Evolutionary conservation across 306 rosid species (phyloP).

Genomic region (Casuarina equisetifolia): DNA sequence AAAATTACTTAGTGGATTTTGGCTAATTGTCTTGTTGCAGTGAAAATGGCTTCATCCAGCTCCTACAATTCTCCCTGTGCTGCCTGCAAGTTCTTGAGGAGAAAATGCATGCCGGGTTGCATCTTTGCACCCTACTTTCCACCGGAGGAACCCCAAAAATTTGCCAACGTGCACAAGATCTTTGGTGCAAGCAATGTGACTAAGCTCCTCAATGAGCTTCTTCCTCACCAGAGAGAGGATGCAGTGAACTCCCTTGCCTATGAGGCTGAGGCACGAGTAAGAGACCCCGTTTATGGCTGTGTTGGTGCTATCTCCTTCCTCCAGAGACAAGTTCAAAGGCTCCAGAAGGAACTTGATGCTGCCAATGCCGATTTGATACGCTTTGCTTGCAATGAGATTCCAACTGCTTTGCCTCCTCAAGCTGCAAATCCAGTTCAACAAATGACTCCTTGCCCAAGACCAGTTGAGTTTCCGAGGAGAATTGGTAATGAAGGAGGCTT

Average conservation of each 20-base stretch:
- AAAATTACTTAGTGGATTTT: slow-evolving; percentile 5
- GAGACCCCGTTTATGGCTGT: slow-evolving; percentile 96
- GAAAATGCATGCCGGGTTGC: slow-evolving; percentile 95
- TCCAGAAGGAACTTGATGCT: slow-evolving; percentile 87
- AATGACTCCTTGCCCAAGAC: slow-evolving; percentile 35
- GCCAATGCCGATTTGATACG: slow-evolving; percentile 86
- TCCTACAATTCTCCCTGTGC: slow-evolving; percentile 89
- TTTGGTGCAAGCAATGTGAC: slow-evolving; percentile 98
- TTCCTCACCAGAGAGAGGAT: slow-evolving; percentile 92
- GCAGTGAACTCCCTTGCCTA: slow-evolving; percentile 95
- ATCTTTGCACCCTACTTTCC: slow-evolving; percentile 97
- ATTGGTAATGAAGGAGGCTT: slow-evolving; percentile 44
- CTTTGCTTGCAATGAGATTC: slow-evolving; percentile 62
- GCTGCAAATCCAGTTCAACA: slow-evolving; percentile 35
- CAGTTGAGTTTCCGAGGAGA: slow-evolving; percentile 34
- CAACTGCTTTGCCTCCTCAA: slow-evolving; percentile 34
- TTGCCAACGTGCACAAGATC: slow-evolving; percentile 91
- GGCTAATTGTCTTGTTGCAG: slow-evolving; percentile 19
- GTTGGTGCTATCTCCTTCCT: slow-evolving; percentile 96
- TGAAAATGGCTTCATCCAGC: slow-evolving; percentile 67
- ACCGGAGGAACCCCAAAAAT: slow-evolving; percentile 97
- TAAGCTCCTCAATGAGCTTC: slow-evolving; percentile 90
- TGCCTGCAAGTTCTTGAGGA: slow-evolving; percentile 92
- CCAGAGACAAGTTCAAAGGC: slow-evolving; percentile 88
- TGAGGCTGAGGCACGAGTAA: slow-evolving; percentile 92